Evolutionary conservation across 192 early-diverging fungal genomes (phyloP), one percentile per base, ranked within the genome.

Genomic region (Spizellomyces sp.): DNA sequence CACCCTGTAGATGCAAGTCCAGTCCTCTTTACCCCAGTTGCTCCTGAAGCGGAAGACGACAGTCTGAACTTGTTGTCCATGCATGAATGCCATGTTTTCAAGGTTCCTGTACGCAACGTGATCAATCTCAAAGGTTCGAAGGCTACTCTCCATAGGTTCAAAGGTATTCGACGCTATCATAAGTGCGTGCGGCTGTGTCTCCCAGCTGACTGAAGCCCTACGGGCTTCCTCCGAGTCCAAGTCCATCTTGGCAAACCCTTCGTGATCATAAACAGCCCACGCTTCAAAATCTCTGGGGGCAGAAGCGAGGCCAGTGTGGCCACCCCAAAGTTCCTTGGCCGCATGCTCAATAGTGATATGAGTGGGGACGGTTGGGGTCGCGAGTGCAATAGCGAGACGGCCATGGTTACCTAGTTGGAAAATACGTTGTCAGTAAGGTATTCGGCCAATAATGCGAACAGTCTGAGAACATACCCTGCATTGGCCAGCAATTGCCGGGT

Each of bases 1-100:
- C 8, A 80, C 71, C 8, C 72, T 50, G 50, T 80, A 77, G 43
- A 80, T 59, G 57, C 79, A 80, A 48, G 79, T 80, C 58, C 69
- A 80, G 7, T 74, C 66, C 47, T 57, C 55, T 45, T 80, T 69
- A 17, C 79, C 79, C 69, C 74, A 76, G 48, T 80, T 80, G 12
- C 56, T 62, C 69, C 46, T 21, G 6, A 80, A 57, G 19, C 70
- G 71, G 48, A 77, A 17, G 45, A 77, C 67, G 45, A 77, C 72
- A 5, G 64, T 55, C 4, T 46, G 43, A 15, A 69, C 64, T 41
- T 57, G n/a, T 2, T 15, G 17, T 15, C 8, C 21, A 14, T n/a
- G 41, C 62, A 6, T 22, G 15, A 73, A 19, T 45, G 60, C 27
- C 55, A 77, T 36, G 8, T n/a, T 15, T 8, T 48, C 17, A 15